These are phyloP conservation scores for Xylaria scruposa DNA, from an alignment of 495 filamentous ascomycete genomes.

Conservation along the genomic window DNA sequence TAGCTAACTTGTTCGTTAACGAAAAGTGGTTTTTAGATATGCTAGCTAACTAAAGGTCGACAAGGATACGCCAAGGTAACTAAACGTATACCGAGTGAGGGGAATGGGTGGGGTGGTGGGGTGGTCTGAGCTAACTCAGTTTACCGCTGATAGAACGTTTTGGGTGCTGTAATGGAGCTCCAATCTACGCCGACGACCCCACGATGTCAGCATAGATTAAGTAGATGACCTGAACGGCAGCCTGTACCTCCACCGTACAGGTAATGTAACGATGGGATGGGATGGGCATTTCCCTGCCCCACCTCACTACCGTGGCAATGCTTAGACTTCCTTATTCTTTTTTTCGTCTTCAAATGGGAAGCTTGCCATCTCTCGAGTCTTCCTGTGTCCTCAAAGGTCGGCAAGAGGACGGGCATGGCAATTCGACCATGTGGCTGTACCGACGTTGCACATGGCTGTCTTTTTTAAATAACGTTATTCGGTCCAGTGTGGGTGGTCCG, in stretches of 20 bases:
- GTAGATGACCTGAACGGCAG: neutral
- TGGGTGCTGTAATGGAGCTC: neutral
- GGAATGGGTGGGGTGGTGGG: constrained; percentile 28
- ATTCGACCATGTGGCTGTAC: constrained; percentile 10
- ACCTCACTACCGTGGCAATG: constrained; percentile 3
- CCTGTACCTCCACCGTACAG: constrained; percentile 12
- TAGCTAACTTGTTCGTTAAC: too few species aligned
- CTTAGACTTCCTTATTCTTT: constrained; percentile 2
- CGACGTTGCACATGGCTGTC: constrained; percentile 10
- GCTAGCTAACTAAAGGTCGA: too few species aligned
- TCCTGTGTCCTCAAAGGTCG: constrained; percentile 6
- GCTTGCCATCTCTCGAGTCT: neutral
- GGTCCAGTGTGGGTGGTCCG: neutral
- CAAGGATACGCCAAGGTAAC: constrained; percentile 9
- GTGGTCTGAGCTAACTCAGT: neutral
- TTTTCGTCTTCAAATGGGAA: constrained; percentile 12
- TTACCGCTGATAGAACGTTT: neutral
- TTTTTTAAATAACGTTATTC: neutral
- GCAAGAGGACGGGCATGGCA: constrained; percentile 8
- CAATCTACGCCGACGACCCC: constrained; percentile 1
- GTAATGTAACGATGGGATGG: neutral
- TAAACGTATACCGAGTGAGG: constrained; percentile 20
- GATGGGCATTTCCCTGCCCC: constrained; percentile 6
- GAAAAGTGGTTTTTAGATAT: too few species aligned
- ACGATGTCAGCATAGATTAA: neutral